phyloP scores from a whole-genome alignment of 2,329 filamentous ascomycete genomes.

The Arthrobotrys musiformis region DNA sequence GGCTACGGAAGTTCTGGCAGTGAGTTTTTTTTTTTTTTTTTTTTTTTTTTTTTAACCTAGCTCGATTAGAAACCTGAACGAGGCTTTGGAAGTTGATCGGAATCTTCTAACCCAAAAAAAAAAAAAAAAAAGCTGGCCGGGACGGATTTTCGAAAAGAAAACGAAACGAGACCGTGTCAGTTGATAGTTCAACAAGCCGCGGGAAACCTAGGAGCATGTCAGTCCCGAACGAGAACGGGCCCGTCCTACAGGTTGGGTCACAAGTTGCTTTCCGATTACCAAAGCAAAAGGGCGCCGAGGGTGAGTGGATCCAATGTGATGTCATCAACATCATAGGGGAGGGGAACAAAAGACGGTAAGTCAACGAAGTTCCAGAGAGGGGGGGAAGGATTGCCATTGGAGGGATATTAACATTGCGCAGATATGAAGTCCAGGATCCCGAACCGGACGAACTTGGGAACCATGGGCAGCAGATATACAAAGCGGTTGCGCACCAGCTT shows the following conservation, averaged over 20 bases:
- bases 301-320: conserved; percentile 79
- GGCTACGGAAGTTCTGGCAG: conserved; percentile 49
- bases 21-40: conserved; percentile 6
- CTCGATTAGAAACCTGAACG: neutral
- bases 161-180: conserved; percentile 57
- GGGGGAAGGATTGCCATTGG: neutral
- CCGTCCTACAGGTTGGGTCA: conserved; percentile 56
- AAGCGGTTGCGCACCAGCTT: conserved; percentile 78
- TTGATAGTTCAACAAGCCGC: conserved; percentile 58
- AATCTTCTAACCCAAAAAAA: neutral
- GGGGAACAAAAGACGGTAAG: conserved; percentile 78
- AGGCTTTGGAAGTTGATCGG: neutral
- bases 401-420: conserved; percentile 8
- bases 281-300: conserved; percentile 66
- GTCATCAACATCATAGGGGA: conserved; percentile 80
- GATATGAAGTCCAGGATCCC: conserved; percentile 79
- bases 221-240: conserved; percentile 49
- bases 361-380: neutral
- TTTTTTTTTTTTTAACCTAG: too few relatives aligned
- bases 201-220: conserved; percentile 50
- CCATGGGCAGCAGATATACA: conserved; percentile 70
- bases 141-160: conserved; percentile 57
- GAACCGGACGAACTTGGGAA: conserved; percentile 77
- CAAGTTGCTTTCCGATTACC: conserved; percentile 59
- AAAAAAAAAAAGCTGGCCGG: conserved; percentile 27